Conservation (phyloP, 441 rosid genomes). For the Populus trichocarpa region DNA sequence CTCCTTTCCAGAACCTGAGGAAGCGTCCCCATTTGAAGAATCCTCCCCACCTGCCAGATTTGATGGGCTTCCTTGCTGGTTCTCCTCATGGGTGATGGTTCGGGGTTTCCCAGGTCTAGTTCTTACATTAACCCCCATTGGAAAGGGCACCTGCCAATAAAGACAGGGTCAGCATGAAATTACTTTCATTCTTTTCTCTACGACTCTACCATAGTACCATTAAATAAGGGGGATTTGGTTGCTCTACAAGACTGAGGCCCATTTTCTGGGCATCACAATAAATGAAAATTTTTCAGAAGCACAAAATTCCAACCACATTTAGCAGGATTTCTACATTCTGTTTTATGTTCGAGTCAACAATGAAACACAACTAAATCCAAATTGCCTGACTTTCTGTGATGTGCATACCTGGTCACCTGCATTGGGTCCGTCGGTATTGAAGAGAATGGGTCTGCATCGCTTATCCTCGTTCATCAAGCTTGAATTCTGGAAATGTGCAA, state of each 20-base stretch:
- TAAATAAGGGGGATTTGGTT: not conserved
- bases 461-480: conserved; percentile 85
- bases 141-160: conserved; percentile 54
- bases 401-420: conserved; percentile 65
- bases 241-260: not conserved
- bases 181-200: too few relatives aligned
- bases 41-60: conserved; percentile 33
- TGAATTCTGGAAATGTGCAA: conserved; percentile 76
- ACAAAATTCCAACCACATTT: not conserved
- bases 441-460: conserved; percentile 72
- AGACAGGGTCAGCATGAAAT: conserved; percentile 11
- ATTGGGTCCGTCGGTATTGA: conserved; percentile 68
- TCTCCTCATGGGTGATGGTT: conserved; percentile 28
- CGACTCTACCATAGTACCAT: not conserved
- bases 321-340: not conserved
- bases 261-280: not conserved
- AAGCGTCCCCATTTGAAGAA: conserved; percentile 27
- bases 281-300: not conserved
- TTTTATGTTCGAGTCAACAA: not conserved
- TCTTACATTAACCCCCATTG: conserved; percentile 54
- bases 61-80: conserved; percentile 25
- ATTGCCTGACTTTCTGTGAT: not conserved
- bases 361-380: not conserved
- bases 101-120: conserved; percentile 45
- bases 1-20: conserved; percentile 36